phyloP scores from a whole-genome alignment of 441 rosid genomes.

The Corymbia calophylla region DNA sequence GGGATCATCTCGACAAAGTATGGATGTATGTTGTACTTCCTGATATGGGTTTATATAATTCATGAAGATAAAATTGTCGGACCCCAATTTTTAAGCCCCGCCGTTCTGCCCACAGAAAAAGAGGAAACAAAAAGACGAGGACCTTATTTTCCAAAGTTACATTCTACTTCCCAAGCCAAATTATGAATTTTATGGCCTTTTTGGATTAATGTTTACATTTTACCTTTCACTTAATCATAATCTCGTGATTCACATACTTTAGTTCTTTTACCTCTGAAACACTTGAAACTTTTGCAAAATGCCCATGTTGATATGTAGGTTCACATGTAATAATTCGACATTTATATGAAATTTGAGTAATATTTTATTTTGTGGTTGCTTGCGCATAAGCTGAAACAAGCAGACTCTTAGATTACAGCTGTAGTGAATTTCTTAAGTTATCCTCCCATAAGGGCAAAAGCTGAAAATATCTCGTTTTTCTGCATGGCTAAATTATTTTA shows the following conservation, averaged over 20 bases:
- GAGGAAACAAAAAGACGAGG: neutral
- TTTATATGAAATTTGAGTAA: neutral
- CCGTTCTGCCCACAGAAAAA: neutral
- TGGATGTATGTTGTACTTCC: neutral
- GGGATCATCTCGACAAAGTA: neutral
- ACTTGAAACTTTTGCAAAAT: neutral
- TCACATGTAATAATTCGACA: neutral
- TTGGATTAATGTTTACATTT: neutral
- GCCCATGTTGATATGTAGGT: neutral
- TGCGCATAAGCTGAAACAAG: neutral
- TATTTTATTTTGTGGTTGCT: neutral
- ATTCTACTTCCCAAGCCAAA: neutral
- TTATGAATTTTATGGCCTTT: neutral
- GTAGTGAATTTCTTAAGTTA: neutral
- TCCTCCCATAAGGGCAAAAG: neutral
- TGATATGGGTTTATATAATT: neutral
- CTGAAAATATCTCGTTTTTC: neutral
- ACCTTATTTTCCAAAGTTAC: neutral
- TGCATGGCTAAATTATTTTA: neutral
- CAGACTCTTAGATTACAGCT: neutral
- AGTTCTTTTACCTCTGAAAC: neutral
- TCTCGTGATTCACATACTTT: neutral
- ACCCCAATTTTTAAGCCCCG: neutral
- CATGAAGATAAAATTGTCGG: neutral
- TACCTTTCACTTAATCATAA: neutral